phyloP scores from a whole-genome alignment of 768 basidiomycete species.

The Pulveroboletus ravenelii region DNA sequence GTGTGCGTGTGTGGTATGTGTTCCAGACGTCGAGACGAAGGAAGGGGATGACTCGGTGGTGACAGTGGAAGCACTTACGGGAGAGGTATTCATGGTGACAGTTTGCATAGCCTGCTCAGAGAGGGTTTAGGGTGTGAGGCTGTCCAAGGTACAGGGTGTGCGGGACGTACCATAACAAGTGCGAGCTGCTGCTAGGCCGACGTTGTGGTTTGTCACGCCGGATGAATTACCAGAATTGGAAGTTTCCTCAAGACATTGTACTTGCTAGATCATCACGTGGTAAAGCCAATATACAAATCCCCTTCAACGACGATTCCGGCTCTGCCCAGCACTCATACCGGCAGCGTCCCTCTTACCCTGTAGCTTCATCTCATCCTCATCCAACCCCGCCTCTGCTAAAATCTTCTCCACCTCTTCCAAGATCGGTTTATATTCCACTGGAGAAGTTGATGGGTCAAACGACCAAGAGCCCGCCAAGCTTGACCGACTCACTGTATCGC shows the following conservation, averaged over 20 bases:
- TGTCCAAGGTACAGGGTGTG: not conserved
- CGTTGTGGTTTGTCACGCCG: not conserved
- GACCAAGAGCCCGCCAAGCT: no score
- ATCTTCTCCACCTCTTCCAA: constrained; percentile 81
- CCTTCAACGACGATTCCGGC: constrained; percentile 43
- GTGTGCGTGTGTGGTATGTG: constrained; percentile 16
- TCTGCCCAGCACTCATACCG: constrained; percentile 41
- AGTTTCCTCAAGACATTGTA: not conserved
- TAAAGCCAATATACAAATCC: no score
- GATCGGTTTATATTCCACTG: constrained; percentile 78
- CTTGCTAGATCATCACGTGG: not conserved
- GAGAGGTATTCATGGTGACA: constrained; percentile 12
- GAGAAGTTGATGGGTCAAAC: no score
- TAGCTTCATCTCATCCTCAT: constrained; percentile 73
- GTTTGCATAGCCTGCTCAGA: constrained; percentile 5
- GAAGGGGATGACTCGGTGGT: constrained; percentile 5
- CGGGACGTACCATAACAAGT: not conserved
- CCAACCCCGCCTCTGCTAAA: constrained; percentile 75
- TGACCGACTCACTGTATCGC: constrained; percentile 49
- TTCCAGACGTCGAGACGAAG: constrained; percentile 9
- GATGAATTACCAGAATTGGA: not conserved
- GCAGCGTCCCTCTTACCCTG: constrained; percentile 43
- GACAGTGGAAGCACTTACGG: not conserved
- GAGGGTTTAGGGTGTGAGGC: constrained; percentile 15
- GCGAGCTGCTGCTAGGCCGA: not conserved